Conservation (phyloP, 2,329 filamentous ascomycete species). For the Penicillium sp. region DNA sequence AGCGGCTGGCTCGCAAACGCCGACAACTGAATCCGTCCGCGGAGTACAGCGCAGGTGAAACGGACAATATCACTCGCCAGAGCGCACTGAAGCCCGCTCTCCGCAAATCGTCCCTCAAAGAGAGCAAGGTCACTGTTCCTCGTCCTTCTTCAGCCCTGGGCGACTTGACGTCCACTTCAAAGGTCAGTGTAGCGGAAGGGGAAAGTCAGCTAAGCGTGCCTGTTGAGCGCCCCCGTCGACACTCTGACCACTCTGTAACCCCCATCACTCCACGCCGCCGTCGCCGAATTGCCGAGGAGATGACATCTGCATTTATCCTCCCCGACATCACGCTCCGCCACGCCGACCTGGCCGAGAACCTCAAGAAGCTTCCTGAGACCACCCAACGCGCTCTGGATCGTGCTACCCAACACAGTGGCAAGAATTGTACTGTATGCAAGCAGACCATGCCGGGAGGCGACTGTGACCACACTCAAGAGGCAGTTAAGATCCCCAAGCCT, state of each 20-base stretch:
- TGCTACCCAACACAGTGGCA: constrained; percentile 55
- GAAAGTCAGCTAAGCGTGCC: constrained; percentile 37
- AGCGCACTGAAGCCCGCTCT: constrained; percentile 46
- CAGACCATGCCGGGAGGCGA: constrained; percentile 44
- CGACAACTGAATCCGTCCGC: constrained; percentile 38
- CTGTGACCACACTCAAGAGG: constrained; percentile 37
- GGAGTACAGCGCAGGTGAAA: constrained; percentile 46
- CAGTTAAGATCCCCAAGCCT: constrained; percentile 54
- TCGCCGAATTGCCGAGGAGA: constrained; percentile 55
- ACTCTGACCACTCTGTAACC: constrained; percentile 53
- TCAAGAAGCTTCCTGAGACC: constrained; percentile 42
- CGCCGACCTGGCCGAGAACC: constrained; percentile 34
- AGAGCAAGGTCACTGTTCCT: constrained; percentile 45
- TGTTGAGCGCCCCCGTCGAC: constrained; percentile 39
- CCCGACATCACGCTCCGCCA: constrained; percentile 63
- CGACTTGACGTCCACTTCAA: constrained; percentile 40
- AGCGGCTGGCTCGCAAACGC: constrained; percentile 52
- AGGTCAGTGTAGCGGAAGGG: constrained; percentile 31
- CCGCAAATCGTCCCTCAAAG: constrained; percentile 63
- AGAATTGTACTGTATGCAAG: constrained; percentile 63
- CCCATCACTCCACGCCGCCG: constrained; percentile 57
- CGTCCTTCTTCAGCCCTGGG: constrained; percentile 42
- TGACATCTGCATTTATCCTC: constrained; percentile 69
- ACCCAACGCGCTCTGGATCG: constrained; percentile 48
- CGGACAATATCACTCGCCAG: constrained; percentile 41